phyloP scores from a whole-genome alignment of 1,284 basidiomycete genomes.

The Sporisorium sorghi region DNA sequence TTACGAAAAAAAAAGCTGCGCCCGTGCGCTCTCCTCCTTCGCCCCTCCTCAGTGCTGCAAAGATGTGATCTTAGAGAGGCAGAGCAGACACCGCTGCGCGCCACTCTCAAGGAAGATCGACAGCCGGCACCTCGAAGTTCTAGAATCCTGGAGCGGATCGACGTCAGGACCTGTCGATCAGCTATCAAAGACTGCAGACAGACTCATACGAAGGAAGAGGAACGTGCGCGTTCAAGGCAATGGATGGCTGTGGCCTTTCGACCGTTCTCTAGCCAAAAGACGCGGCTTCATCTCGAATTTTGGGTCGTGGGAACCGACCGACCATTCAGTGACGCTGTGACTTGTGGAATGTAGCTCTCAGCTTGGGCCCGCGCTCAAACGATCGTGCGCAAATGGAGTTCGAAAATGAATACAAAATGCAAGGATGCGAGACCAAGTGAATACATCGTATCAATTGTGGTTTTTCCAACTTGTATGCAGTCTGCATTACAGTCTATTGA shows the following conservation, averaged over 20 bases:
- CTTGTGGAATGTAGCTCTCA: background rate
- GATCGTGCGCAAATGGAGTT: constrained; percentile 3
- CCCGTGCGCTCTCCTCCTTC: constrained; percentile 1
- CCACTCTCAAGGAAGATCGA: background rate
- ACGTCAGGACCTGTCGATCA: constrained; percentile 4
- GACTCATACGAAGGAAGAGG: constrained; percentile 1
- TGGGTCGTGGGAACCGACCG: background rate
- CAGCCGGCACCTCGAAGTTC: background rate
- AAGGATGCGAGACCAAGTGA: background rate
- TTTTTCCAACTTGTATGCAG: no score
- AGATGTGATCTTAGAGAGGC: background rate
- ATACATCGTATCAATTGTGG: no score
- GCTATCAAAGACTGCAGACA: background rate
- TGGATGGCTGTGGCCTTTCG: no score
- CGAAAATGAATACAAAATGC: constrained; percentile 1
- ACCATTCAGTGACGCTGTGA: background rate
- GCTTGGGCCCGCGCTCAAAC: background rate
- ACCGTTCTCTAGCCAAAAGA: no score
- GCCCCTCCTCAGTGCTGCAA: background rate
- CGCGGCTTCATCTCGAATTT: background rate
- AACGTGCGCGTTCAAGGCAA: constrained; percentile 28
- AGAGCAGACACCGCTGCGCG: background rate
- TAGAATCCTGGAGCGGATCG: no score
- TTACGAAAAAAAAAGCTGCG: background rate
- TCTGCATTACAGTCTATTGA: no score